Evolutionary conservation across 371 early-diverging fungal genomes (phyloP).

Genomic region (Neoconidiobolus thromboides): DNA sequence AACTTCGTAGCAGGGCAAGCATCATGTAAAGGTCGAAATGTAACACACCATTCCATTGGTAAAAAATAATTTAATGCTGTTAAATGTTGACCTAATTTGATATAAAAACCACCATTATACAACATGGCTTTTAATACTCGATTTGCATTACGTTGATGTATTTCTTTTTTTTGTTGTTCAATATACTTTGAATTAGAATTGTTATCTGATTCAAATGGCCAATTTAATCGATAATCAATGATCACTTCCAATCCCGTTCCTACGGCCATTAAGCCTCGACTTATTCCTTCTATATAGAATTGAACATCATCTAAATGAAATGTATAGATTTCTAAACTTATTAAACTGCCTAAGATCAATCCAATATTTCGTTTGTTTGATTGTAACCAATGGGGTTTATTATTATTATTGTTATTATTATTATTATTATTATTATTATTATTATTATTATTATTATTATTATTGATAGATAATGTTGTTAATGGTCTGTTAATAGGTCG

Average conservation of each 20-base stretch:
- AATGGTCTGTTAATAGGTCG: no score
- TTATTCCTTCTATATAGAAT: not conserved
- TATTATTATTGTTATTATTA: no score
- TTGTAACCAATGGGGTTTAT: no score
- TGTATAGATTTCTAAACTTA: no score
- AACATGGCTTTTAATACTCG: conserved; percentile 29
- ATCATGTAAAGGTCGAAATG: conserved; percentile 74
- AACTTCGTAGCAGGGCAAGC: conserved; percentile 51
- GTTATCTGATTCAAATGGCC: not conserved
- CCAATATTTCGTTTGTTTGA: no score
- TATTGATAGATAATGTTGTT: no score
- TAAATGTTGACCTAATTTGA: conserved; percentile 83
- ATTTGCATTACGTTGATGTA: conserved; percentile 31
- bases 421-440: no score
- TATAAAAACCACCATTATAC: conserved; percentile 71
- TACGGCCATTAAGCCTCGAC: not conserved
- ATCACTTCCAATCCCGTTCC: not conserved
- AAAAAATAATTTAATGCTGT: conserved; percentile 70
- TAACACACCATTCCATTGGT: conserved; percentile 71
- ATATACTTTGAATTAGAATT: no score
- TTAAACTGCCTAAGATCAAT: no score
- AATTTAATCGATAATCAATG: not conserved
- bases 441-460: no score
- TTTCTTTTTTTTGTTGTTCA: not conserved
- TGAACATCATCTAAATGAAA: no score